Base-by-base conservation (phyloP, 2,329 filamentous ascomycete genomes). In the Fusarium verrucosum region DNA sequence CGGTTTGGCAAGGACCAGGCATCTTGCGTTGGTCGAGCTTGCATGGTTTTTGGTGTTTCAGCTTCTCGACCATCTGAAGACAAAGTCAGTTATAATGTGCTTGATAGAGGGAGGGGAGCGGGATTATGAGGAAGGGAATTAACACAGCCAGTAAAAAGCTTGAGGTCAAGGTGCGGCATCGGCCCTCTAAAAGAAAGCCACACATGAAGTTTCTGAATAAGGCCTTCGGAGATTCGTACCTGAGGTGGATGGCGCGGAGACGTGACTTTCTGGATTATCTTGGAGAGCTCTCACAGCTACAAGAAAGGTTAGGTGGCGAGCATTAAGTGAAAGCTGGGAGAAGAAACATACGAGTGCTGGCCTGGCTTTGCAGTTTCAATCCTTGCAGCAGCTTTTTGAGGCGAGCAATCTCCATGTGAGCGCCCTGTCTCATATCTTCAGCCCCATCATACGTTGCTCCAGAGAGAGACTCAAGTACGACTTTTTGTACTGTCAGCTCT, bases 381-480 rank as follows among this genome's bases (percentile, higher is more conserved):
- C 37, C 46, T 14, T 51, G 66, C 26, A 79, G 62, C 6, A 69
- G 65, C n/a, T 51, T 68, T 63, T 77, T 75, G 17, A 83, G 58
- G 6, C 66, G 62, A 33, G 62, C 50, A 25, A 78, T 76, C 58
- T 74, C 68, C 9, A 40, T 28, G n/a, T 30, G 57, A 30, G 70
- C 70, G 46, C 73, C 70, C 13, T 47, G 44, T 16, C 75, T 70
- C 62, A 75, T 72, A 14, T 67, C 54, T 28, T 77, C 75, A 32
- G 72, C 73, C 16, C 68, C 74, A 7, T 72, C 69, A 49, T 70
- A 72, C 8, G 58, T 49, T 30, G 66, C 66, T 22, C 49, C 60
- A 19, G 60, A 35, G n/a, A 84, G 75, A 3, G 81, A 83, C 9
- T 69, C 63, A 4, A 84, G 72, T 19, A 84, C 75, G 45, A 79